Base-by-base conservation (phyloP, 805 yeast genomes). In the Metschnikowia similis region DNA sequence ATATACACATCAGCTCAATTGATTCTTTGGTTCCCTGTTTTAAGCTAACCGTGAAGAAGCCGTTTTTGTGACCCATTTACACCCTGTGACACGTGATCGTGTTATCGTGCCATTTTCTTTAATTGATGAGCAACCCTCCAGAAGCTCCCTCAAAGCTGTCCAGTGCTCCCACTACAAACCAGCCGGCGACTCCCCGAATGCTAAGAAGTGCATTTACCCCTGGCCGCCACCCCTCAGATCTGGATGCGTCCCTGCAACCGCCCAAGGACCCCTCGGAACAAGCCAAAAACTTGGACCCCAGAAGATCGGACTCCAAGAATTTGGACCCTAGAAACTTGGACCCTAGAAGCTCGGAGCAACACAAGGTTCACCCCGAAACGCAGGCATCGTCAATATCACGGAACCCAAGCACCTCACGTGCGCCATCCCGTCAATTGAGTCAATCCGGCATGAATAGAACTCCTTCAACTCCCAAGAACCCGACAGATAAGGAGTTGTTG, bases 101-200 rank as follows among this genome's bases (percentile, higher is more conserved):
- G 27, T 29, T 29, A 16, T 40, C 37, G 8, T 4, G 32, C 28
- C 8, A 26, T 26, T 31, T 10, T 17, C 17, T 26, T 11, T 30
- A 34, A 21, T 21, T 32, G 29, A 32, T 41, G 45, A 37, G 34
- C n/a, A 27, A 32, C 30, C n/a, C 27, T 4, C 45, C 31, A 21
- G 14, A 37, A 26, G 29, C 17, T 32, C 9, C 37, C n/a, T 26
- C 37, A n/a, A 30, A 37, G n/a, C 45, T 41, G 45, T 14, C 37
- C 40, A 43, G 39, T 45, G 14, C 45, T 29, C 38, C 44, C 10
- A 36, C 29, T 13, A 32, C 53, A 30, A 47, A 47, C 28, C 74
- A 66, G 13, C 87, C 86, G 2, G 88, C 88, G 1, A 83, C 89
- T 1, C 87, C 88, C 8, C 67, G 88, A 56, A 84, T 84, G 88